Conservation (phyloP, 2,329 filamentous ascomycete genomes). For the Arachnomyces sp. region DNA sequence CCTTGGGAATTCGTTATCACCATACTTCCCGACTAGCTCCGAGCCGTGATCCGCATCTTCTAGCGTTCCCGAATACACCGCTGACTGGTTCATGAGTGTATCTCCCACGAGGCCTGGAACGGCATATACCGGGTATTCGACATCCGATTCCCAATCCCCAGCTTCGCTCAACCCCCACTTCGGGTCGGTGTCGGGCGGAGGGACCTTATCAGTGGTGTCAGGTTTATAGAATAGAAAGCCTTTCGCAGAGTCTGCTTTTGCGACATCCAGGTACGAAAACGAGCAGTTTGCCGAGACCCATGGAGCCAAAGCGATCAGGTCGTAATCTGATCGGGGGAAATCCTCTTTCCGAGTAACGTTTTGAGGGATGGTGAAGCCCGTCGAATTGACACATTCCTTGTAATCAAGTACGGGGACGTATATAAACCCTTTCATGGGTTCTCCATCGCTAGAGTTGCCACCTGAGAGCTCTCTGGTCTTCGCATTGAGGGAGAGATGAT, state of each 20-base stretch:
- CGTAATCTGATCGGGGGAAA: constrained; percentile 58
- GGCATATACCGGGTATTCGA: constrained; percentile 74
- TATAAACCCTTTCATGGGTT: constrained; percentile 52
- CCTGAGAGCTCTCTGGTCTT: too few relatives aligned
- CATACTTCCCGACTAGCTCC: constrained; percentile 29
- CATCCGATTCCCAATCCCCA: constrained; percentile 61
- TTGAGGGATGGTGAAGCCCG: constrained; percentile 57
- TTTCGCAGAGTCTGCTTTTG: constrained; percentile 54
- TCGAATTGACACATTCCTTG: constrained; percentile 55
- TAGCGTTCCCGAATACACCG: constrained; percentile 69
- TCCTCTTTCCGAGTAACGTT: constrained; percentile 68
- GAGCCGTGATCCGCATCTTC: constrained; percentile 28
- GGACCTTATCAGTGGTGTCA: constrained; percentile 43
- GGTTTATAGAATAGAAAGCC: constrained; percentile 51
- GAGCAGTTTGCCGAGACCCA: constrained; percentile 74
- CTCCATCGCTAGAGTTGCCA: too few relatives aligned
- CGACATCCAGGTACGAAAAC: constrained; percentile 57
- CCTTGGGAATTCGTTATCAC: constrained; percentile 38
- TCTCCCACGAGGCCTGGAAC: constrained; percentile 60
- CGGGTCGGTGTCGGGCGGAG: constrained; percentile 56
- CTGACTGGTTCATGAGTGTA: constrained; percentile 62
- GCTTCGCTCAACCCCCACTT: constrained; percentile 64
- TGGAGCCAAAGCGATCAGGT: constrained; percentile 72
- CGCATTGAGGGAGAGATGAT: too few relatives aligned
- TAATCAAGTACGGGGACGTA: constrained; percentile 66